Base-by-base conservation (phyloP, 139 green algal genomes). In the Ulvella scutata region DNA sequence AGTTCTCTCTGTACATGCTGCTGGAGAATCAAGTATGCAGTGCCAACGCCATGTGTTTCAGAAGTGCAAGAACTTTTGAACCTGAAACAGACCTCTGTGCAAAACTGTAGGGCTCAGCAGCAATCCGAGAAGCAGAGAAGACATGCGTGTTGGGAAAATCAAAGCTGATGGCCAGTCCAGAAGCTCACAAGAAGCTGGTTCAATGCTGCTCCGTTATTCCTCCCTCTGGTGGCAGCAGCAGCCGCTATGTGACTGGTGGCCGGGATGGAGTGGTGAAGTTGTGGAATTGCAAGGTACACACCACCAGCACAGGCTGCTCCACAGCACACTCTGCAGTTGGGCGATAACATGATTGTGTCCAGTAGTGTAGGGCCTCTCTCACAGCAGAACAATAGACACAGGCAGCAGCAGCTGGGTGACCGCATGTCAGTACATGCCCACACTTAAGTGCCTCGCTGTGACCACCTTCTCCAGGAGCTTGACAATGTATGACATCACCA, bases 1-100 rank as follows among this genome's bases (percentile, higher is more conserved):
- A 93, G 81, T 92, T 93, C 84, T 81, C 77, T 26, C 84, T 79
- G 23, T 89, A 88, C 80, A 90, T 91, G 74, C 67, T 94, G 29
- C 81, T 91, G 34, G 83, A 91, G 72, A 88, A 83, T 43, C 61
- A 82, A n/a, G 78, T 82, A 26, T n/a, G n/a, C n/a, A n/a, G n/a
- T n/a, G n/a, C n/a, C n/a, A n/a, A n/a, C n/a, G n/a, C n/a, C n/a
- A n/a, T n/a, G n/a, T n/a, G n/a, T n/a, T n/a, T n/a, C n/a, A n/a
- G n/a, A n/a, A n/a, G n/a, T n/a, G n/a, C n/a, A n/a, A n/a, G n/a
- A n/a, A n/a, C n/a, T n/a, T n/a, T n/a, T n/a, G n/a, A n/a, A n/a
- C n/a, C n/a, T n/a, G n/a, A n/a, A n/a, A n/a, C n/a, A n/a, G n/a
- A n/a, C n/a, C n/a, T n/a, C n/a, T n/a, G n/a, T n/a, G n/a, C n/a